These are phyloP conservation scores for Dendrobium catenatum DNA, from an alignment of 106 monocot species.

Conservation along the genomic window DNA sequence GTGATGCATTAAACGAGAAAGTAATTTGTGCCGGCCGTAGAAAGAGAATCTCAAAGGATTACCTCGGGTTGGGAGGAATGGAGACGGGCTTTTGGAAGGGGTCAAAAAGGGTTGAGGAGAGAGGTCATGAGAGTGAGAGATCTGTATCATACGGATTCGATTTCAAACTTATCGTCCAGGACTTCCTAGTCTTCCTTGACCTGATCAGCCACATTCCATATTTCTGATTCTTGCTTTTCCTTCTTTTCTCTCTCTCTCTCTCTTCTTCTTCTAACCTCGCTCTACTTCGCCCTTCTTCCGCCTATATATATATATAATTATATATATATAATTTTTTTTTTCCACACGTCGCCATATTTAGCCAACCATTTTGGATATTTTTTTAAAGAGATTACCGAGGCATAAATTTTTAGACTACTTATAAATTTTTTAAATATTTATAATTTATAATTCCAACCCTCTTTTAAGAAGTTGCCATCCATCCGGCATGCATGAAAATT, in stretches of 20 bases:
- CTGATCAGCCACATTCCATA: neutral
- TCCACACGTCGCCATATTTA: no score
- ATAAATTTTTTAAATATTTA: no score
- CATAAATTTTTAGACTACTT: no score
- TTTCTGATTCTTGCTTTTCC: neutral
- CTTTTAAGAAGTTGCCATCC: no score
- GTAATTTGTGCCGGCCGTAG: neutral
- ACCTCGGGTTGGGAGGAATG: constrained; percentile 2
- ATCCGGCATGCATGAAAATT: no score
- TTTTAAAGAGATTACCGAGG: no score
- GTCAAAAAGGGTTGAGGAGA: no score
- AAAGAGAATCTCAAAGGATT: neutral
- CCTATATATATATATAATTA: neutral
- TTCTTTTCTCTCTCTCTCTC: neutral
- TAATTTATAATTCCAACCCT: no score
- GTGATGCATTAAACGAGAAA: neutral
- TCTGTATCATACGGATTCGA: neutral
- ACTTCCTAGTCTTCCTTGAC: neutral
- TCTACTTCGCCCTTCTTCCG: neutral
- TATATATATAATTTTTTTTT: no score
- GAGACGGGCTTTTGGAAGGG: neutral
- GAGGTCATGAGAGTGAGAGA: neutral
- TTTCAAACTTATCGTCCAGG: neutral
- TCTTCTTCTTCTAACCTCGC: neutral
- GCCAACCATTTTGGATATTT: no score